Base-by-base conservation (phyloP, 192 early-diverging fungal species). In the Funneliformis geosporum region DNA sequence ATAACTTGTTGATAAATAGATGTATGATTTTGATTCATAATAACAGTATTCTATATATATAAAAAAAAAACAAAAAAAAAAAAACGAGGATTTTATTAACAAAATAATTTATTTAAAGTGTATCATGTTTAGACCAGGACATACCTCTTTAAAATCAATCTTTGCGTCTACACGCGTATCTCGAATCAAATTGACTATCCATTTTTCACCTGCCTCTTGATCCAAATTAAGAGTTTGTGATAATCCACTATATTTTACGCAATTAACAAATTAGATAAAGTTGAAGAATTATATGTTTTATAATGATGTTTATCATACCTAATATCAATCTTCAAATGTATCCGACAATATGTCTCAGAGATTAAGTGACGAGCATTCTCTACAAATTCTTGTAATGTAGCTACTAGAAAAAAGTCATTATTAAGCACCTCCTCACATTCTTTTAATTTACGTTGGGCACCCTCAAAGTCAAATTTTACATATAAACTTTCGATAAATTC, bases 91-190 rank as follows among this genome's bases (percentile, higher is more conserved):
- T 38, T 4, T 18, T 39, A 39, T 68, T 55, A 68, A 1, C 8
- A 3, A 18, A 39, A 39, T 8, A 39, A 16, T 39, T 33, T 9
- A 10, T 67, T 68, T 42, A n/a, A 40, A 23, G 2, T 6, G 9
- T 39, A 16, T 68, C 12, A 39, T 40, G 27, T 11, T 65, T 18
- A 27, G 69, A 84, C 21, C 18, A 60, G 44, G 23, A 50, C 59
- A 18, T 77, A 93, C 92, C 82, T 94, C 94, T 85, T 96, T 88
- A 79, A 91, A 93, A 83, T 99, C 96, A 81, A 99, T 94, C 91
- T 99, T 99, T 81, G 96, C 97, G 75, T 99, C 96, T 81, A 98
- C 95, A 81, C 95, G 89, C 25, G 96, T 96, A 79, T 97, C 95
- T 55, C 96, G 92, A 84, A 99, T 97, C 73, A 99, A 88, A 88